Base-by-base conservation (phyloP, 805 yeast genomes). In the Teunomyces lycoperdinae region DNA sequence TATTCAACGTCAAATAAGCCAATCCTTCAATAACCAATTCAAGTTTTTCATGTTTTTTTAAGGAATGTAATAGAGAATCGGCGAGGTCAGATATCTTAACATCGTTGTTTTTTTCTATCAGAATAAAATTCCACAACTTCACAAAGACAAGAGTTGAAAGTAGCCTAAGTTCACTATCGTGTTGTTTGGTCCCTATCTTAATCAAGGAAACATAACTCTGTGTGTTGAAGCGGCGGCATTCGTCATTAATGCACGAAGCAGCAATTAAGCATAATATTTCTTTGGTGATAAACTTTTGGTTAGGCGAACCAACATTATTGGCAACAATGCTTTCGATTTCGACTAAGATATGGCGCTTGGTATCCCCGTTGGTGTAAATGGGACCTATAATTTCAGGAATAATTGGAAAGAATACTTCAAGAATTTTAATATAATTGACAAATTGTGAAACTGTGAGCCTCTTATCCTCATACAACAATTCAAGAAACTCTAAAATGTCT, bases 71-170 rank as follows among this genome's bases (percentile, higher is more conserved):
- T 20, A 58, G 44, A 4, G 41, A 47, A 9, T 50, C 44, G 27
- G 54, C 31, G 17, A 57, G 46, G 20, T 51, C 49, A 4, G 48
- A 26, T 3, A 53, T 44, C 9, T 45, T 24, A 13, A 34, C 6
- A 10, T 28, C 34, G 20, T n/a, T 42, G n/a, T 34, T 42, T 14
- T 49, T 46, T n/a, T 62, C 67, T 30, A 71, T 60, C 36, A 74
- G 68, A 0, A 78, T 62, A 47, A 76, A 71, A 44, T 76, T 74
- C 87, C 87, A 83, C 2, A 81, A 62, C 58, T 84, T 84, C 5
- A 80, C 64, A n/a, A 81, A 55, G 3, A 77, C 76, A 33, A 81
- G 56, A 0, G 77, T 68, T 0, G 83, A 65, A 9, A 72, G 56
- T 7, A 70, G 44, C 44, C 63, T 63, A n/a, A 67, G 53, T 16